Evolutionary conservation across 2,329 filamentous ascomycete species (phyloP).

Genomic region (Hymenoscyphus fructigenus): DNA sequence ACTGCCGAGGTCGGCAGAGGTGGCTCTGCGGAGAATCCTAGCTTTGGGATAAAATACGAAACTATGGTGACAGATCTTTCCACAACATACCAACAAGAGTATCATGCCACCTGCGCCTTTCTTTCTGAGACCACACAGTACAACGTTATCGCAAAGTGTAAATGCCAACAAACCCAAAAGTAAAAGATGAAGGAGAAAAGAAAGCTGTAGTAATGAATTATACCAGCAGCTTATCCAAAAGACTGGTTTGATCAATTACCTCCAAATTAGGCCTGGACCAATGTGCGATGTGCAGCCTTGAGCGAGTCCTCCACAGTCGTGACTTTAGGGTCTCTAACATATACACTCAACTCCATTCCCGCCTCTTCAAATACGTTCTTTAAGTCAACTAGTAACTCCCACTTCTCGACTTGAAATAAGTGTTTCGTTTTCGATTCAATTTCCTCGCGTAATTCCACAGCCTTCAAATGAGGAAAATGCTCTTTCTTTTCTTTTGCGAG

Average conservation of each 20-base stretch:
- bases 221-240: too few relatives aligned
- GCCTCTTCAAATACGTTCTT: neutral
- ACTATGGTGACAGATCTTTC: too few relatives aligned
- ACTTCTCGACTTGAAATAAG: neutral
- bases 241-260: too few relatives aligned
- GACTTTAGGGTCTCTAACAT: neutral
- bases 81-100: too few relatives aligned
- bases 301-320: neutral
- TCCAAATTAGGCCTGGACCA: too few relatives aligned
- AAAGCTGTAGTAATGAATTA: too few relatives aligned
- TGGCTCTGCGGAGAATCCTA: neutral
- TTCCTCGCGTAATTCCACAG: neutral
- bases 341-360: neutral
- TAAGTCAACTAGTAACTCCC: neutral
- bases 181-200: too few relatives aligned
- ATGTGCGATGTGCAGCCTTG: neutral
- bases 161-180: neutral
- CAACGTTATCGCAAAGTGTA: neutral
- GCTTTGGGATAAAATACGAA: neutral
- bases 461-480: neutral
- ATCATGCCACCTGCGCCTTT: too few relatives aligned
- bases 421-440: too few relatives aligned
- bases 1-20: too few relatives aligned
- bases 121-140: too few relatives aligned
- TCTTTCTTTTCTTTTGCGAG: neutral